A percentile compares a stretch with the other conserved stretches of the same genome.
phyloP scores from a whole-genome alignment of 164 flowering plant genomes.

The Stephania cephalantha region DNA sequence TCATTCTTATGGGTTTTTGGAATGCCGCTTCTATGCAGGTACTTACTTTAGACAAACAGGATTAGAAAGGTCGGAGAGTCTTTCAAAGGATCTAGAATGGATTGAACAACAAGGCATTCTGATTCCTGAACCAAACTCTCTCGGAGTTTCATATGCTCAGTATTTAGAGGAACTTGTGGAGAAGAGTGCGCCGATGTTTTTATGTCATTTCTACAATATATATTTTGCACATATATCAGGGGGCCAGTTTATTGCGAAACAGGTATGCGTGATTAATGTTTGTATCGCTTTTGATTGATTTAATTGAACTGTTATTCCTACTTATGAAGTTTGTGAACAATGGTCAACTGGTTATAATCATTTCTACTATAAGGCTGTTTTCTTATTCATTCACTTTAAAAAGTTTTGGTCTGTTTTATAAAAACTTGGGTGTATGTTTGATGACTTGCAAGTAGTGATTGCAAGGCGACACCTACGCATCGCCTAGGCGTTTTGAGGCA shows the following conservation, averaged over 20 bases:
- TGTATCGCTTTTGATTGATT: no score
- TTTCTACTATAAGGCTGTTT: no score
- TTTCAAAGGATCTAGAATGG: constrained; percentile 69
- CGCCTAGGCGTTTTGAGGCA: no score
- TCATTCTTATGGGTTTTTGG: not conserved
- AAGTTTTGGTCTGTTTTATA: no score
- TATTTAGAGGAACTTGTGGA: constrained; percentile 72
- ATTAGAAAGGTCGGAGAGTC: constrained; percentile 55
- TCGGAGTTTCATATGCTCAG: constrained; percentile 59
- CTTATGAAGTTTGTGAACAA: no score
- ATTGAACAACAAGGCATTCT: constrained; percentile 37
- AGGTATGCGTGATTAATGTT: constrained; percentile 32
- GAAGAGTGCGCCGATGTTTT: constrained; percentile 62
- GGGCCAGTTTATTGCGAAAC: constrained; percentile 73
- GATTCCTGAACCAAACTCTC: constrained; percentile 64
- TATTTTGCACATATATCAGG: constrained; percentile 90
- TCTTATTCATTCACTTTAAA: no score
- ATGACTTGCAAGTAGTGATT: no score
- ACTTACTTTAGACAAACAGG: constrained; percentile 84
- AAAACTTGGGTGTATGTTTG: no score
- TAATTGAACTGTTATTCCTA: no score
- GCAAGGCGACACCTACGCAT: no score
- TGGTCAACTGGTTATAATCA: no score
- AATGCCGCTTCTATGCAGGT: constrained; percentile 32
- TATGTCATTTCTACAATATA: constrained; percentile 82